Evolutionary conservation across 164 flowering plant species (phyloP).

Genomic region (Aristolochia californica): DNA sequence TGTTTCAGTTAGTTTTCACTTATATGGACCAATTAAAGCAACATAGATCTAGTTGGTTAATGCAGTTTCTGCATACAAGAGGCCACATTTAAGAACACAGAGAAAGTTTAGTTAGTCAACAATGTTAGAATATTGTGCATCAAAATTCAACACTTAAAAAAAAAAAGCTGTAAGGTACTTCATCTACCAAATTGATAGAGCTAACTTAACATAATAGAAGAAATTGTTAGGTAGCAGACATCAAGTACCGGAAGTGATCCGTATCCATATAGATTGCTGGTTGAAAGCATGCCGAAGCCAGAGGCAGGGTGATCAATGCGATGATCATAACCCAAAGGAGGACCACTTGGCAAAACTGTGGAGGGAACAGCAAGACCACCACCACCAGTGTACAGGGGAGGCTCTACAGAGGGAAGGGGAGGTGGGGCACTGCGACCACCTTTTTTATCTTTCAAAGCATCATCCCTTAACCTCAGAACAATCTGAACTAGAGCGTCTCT

Average conservation of each 20-base stretch:
- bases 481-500: conserved; percentile 93
- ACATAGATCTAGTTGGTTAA: too few species aligned
- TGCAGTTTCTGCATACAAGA: too few species aligned
- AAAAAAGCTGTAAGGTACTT: too few species aligned
- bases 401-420: conserved; percentile 39
- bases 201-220: too few species aligned
- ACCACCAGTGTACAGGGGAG: not conserved
- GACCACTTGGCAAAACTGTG: conserved; percentile 32
- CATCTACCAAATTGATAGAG: too few species aligned
- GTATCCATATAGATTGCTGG: conserved; percentile 63
- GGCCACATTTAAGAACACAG: too few species aligned
- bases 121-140: too few species aligned
- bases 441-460: conserved; percentile 62
- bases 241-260: conserved; percentile 60
- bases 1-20: too few species aligned
- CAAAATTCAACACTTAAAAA: too few species aligned
- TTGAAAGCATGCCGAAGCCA: conserved; percentile 39
- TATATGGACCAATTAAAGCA: too few species aligned
- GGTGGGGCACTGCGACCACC: conserved; percentile 33
- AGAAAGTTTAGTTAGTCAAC: too few species aligned
- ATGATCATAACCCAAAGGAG: conserved; percentile 59
- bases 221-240: too few species aligned
- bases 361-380: conserved; percentile 37
- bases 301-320: conserved; percentile 36
- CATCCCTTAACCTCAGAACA: conserved; percentile 80